phyloP scores from a whole-genome alignment of 2,329 filamentous ascomycete genomes.

The Gaeumannomyces sp. region DNA sequence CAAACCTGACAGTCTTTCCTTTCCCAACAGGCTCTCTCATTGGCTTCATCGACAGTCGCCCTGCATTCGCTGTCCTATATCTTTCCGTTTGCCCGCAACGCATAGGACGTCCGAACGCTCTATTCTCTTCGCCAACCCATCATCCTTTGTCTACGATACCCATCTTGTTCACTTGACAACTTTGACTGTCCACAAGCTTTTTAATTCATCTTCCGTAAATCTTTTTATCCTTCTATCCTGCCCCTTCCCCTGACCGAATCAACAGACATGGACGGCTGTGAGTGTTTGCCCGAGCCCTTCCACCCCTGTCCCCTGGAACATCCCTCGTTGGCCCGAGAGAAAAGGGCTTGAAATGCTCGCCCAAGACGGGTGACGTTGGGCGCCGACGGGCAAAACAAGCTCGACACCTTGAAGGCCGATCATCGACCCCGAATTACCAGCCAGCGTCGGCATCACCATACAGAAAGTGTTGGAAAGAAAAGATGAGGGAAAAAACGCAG shows the following conservation, averaged over 20 bases:
- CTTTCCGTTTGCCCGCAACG: neutral
- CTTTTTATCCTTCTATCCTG: constrained; percentile 15
- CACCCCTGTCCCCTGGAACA: neutral
- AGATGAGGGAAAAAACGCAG: neutral
- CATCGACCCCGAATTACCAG: neutral
- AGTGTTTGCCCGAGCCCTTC: neutral
- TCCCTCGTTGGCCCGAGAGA: neutral
- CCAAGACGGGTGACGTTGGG: neutral
- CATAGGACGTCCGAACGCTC: too few relatives aligned
- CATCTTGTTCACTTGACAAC: constrained; percentile 2
- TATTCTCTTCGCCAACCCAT: neutral
- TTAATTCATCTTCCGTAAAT: constrained; percentile 12
- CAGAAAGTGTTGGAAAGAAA: neutral
- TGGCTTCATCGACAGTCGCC: neutral
- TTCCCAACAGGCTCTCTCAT: constrained; percentile 4
- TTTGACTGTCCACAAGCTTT: neutral
- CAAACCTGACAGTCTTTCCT: constrained; percentile 15
- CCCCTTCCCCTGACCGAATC: constrained; percentile 9
- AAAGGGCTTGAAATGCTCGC: too few relatives aligned
- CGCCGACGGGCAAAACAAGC: neutral
- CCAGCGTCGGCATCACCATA: neutral
- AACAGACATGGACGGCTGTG: neutral
- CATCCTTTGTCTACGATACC: neutral
- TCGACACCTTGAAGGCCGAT: neutral
- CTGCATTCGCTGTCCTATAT: neutral